Conservation (phyloP, 805 yeast species). For the Ogataea allantospora region DNA sequence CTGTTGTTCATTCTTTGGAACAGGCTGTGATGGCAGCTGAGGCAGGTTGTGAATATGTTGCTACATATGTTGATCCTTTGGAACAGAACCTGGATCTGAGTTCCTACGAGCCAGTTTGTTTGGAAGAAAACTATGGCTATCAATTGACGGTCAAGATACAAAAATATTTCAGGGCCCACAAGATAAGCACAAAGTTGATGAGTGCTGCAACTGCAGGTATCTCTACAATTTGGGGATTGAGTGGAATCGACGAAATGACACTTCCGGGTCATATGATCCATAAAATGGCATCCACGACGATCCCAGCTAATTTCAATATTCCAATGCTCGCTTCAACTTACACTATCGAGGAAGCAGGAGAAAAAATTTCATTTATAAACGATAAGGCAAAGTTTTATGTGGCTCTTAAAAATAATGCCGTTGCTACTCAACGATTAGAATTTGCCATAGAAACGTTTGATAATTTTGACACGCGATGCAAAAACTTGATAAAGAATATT, state of each 20-base stretch:
- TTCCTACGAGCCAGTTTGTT: conserved; percentile 13
- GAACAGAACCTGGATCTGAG: conserved; percentile 27
- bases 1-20: conserved; percentile 33
- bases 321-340: conserved; percentile 13
- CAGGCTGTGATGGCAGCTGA: conserved; percentile 37
- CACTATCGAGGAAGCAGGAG: conserved; percentile 19
- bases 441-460: conserved; percentile 17
- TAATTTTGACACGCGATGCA: conserved; percentile 9
- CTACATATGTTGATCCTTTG: conserved; percentile 35
- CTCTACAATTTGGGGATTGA: conserved; percentile 25
- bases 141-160: conserved; percentile 28
- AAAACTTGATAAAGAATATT: background rate
- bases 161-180: conserved; percentile 31
- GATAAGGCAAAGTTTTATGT: background rate
- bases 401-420: background rate
- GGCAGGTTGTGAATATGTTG: conserved; percentile 32
- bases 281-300: conserved; percentile 20
- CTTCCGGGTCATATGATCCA: conserved; percentile 27
- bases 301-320: conserved; percentile 25
- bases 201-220: conserved; percentile 34
- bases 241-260: conserved; percentile 36
- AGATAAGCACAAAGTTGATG: conserved; percentile 25
- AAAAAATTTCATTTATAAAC: background rate
- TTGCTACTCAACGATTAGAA: conserved; percentile 16
- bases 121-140: conserved; percentile 31